Conservation (phyloP, 2,329 filamentous ascomycete genomes). For the Gremmenia infestans region DNA sequence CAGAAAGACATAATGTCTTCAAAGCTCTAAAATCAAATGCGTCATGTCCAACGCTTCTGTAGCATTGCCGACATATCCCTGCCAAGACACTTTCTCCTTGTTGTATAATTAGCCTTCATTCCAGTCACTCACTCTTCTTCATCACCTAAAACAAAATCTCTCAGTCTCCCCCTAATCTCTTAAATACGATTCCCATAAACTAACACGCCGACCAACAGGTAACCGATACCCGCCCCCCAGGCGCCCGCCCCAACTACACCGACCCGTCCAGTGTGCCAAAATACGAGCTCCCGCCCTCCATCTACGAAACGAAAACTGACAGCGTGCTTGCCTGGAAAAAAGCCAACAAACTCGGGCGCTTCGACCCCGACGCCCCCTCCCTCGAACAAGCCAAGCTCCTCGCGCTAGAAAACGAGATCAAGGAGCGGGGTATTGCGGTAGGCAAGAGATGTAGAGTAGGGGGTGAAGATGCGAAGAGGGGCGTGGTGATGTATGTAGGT, state of each 20-base stretch:
- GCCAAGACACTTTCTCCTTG: too few species aligned
- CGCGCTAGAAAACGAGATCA: constrained; percentile 65
- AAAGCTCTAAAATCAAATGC: too few species aligned
- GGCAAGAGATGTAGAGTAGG: constrained; percentile 62
- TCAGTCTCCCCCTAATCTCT: background rate
- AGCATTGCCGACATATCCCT: too few species aligned
- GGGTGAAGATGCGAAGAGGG: constrained; percentile 63
- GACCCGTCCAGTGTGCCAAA: constrained; percentile 81
- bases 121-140: background rate
- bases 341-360: constrained; percentile 89
- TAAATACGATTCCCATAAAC: background rate
- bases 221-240: constrained; percentile 70
- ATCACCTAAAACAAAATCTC: background rate
- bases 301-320: constrained; percentile 82
- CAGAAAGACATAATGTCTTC: too few species aligned
- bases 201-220: constrained; percentile 49
- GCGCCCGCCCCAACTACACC: constrained; percentile 71
- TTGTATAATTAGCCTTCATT: too few species aligned
- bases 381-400: constrained; percentile 68
- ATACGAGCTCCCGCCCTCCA: constrained; percentile 78
- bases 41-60: too few species aligned
- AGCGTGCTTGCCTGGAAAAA: constrained; percentile 95
- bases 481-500: constrained; percentile 65
- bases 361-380: constrained; percentile 77
- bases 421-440: constrained; percentile 59